Conservation (phyloP, 2,329 filamentous ascomycete species). For the Akanthomyces dipterigenus region DNA sequence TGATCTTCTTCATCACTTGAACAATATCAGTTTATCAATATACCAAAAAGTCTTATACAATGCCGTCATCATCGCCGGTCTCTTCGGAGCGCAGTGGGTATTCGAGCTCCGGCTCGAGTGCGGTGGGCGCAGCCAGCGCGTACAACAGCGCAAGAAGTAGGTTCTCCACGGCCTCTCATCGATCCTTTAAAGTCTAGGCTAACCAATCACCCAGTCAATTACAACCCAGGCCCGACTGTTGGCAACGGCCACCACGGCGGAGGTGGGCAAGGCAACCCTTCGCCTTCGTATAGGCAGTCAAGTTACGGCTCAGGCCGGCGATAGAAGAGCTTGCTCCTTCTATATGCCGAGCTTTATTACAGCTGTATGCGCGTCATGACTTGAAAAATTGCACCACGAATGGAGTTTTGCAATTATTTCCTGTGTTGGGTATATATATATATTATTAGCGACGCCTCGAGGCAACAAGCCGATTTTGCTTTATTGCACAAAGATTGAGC, state of each 20-base stretch:
- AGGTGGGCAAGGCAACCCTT: not conserved
- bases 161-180: too few species aligned
- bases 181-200: not conserved
- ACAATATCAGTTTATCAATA: not conserved
- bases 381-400: not conserved
- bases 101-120: not conserved
- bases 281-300: not conserved
- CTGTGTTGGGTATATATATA: not conserved
- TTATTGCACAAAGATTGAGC: not conserved
- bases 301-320: not conserved
- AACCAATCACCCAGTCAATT: not conserved
- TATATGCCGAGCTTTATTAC: too few species aligned
- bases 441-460: not conserved
- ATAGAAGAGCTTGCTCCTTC: not conserved
- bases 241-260: not conserved
- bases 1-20: not conserved
- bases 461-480: not conserved
- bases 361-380: not conserved
- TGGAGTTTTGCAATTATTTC: not conserved
- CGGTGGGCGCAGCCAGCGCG: not conserved
- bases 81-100: not conserved
- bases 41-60: not conserved
- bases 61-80: not conserved
- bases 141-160: not conserved
- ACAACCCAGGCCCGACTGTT: not conserved